These are phyloP conservation scores for Aquilaria sinensis DNA, from an alignment of 345 rosid genomes.

Conservation along the genomic window DNA sequence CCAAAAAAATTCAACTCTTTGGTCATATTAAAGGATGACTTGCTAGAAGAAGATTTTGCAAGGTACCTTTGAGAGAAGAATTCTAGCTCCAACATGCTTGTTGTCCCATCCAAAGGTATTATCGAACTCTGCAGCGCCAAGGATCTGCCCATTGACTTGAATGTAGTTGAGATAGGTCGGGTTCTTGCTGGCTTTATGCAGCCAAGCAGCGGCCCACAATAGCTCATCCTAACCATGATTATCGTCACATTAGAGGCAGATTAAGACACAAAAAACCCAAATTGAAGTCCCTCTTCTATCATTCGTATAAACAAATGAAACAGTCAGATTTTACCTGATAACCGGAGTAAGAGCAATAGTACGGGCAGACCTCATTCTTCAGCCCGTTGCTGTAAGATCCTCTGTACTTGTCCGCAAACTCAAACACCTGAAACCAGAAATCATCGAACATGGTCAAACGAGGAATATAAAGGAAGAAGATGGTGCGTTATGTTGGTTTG, in stretches of 20 bases:
- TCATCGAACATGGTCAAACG: too few relatives aligned
- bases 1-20: too few relatives aligned
- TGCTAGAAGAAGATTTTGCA: neutral
- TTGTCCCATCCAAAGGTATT: constrained; percentile 91
- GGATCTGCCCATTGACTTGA: constrained; percentile 55
- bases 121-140: constrained; percentile 74
- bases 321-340: constrained; percentile 28
- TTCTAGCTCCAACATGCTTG: constrained; percentile 75
- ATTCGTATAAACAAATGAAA: too few relatives aligned
- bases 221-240: constrained; percentile 50
- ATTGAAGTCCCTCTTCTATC: too few relatives aligned
- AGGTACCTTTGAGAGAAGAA: constrained; percentile 72
- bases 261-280: neutral
- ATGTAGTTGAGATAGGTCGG: constrained; percentile 55
- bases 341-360: constrained; percentile 53
- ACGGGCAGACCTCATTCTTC: constrained; percentile 43
- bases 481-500: neutral
- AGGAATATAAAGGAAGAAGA: too few relatives aligned
- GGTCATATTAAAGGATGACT: neutral
- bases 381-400: constrained; percentile 51
- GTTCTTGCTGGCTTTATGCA: constrained; percentile 69
- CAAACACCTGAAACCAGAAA: constrained; percentile 35
- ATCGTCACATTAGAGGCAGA: neutral
- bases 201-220: constrained; percentile 92
- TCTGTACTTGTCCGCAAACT: constrained; percentile 50